Base-by-base conservation (phyloP, 2,329 filamentous ascomycete genomes). In the Diaporthe humulicola region DNA sequence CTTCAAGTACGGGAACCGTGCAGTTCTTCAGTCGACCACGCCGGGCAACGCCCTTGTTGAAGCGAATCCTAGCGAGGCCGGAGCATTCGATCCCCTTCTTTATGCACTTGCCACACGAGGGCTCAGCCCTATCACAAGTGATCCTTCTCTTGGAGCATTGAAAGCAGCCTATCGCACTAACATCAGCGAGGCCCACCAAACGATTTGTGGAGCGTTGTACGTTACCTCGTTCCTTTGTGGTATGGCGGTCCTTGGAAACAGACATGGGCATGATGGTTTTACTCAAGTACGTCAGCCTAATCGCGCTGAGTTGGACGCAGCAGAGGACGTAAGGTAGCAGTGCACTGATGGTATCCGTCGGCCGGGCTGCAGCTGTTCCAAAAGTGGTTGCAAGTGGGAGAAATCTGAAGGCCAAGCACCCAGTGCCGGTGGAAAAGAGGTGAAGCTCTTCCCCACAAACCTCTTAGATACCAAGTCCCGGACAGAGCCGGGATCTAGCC, bases 331-430 rank as follows among this genome's bases (percentile, higher is more conserved):
- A 52, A n/a, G 7, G 30, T 30, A 67, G 28, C 30, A 67, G 22
- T 25, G 45, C 45, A 38, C 12, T 28, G 45, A 1, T 2, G 12
- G 22, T 2, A 5, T n/a, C 10, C 22, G 45, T 17, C 14, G 22
- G 45, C 14, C 22, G 42, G n/a, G 10, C 3, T 12, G 42, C 28
- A 25, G 61, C 40, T 33, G 42, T 67, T 52, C 61, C 61, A 50
- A 67, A 67, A 67, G 45, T n/a, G 36, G 61, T 67, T 67, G 61
- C 61, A 50, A 50, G 30, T 50, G 61, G 61, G 61, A 67, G 61
- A 67, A 67, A 52, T 50, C 61, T 25, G 19, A 22, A 4, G 38
- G 30, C 61, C 61, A 28, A 36, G 42, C 30, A 9, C 30, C 28
- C 61, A 25, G 12, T 67, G 42, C 28, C 61, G 61, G 28, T 17